Conservation (phyloP, 2,329 filamentous ascomycete genomes). For the Tolypocladium capitatum region DNA sequence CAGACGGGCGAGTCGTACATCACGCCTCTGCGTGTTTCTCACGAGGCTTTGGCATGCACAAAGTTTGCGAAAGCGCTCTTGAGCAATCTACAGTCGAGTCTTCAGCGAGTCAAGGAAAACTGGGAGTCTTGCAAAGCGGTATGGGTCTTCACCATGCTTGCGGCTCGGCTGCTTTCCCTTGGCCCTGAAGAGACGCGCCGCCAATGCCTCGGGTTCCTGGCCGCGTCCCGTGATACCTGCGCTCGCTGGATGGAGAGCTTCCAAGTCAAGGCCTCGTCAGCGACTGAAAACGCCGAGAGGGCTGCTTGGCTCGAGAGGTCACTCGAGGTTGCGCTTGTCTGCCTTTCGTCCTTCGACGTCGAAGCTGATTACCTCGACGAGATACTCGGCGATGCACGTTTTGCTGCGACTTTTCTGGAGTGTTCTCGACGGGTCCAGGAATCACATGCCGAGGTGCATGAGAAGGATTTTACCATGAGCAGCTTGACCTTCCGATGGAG, state of each 20-base stretch:
- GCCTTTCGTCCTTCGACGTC: slow-evolving; percentile 2
- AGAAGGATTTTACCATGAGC: not conserved
- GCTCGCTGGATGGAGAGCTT: not conserved
- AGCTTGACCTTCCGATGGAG: not conserved
- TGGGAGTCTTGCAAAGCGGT: slow-evolving; percentile 1
- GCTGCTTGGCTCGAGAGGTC: not conserved
- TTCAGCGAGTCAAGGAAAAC: not conserved
- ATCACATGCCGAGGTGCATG: not conserved
- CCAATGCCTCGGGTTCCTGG: not conserved
- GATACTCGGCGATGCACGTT: not conserved
- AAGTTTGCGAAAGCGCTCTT: slow-evolving; percentile 13
- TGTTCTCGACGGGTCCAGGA: not conserved
- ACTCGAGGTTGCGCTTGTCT: slow-evolving; percentile 1
- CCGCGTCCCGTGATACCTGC: not conserved
- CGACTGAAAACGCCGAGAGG: not conserved
- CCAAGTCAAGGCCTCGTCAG: not conserved
- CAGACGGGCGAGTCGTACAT: slow-evolving; percentile 28
- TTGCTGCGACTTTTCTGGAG: not conserved
- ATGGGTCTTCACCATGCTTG: not conserved
- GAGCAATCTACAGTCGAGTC: not conserved
- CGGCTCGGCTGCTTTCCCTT: not conserved
- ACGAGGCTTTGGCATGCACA: slow-evolving; percentile 20
- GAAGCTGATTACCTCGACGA: not conserved
- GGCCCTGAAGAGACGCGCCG: not conserved
- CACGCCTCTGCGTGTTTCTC: slow-evolving; percentile 14